phyloP scores from a whole-genome alignment of 176 grass and related monocot genomes.

The Aegilops longissima region DNA sequence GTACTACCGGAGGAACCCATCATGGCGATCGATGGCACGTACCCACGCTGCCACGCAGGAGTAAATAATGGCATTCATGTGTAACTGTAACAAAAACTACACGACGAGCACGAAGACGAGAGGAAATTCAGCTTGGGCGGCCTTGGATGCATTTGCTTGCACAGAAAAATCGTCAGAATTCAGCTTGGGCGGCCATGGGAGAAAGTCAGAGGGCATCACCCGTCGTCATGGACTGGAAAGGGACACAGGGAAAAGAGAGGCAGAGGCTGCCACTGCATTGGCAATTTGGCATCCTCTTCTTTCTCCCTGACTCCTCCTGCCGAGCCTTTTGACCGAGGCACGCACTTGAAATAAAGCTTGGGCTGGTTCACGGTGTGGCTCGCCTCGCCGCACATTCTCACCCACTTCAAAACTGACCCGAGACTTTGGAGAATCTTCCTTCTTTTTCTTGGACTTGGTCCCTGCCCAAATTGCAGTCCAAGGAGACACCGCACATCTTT shows the following conservation, averaged over 20 bases:
- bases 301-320: background rate
- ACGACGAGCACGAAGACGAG: no score
- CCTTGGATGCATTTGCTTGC: background rate
- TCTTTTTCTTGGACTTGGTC: background rate
- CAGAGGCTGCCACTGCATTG: background rate
- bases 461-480: background rate
- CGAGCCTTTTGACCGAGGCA: constrained; percentile 45
- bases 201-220: background rate
- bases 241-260: background rate
- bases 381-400: constrained; percentile 22
- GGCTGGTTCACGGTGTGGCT: constrained; percentile 14
- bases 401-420: constrained; percentile 2
- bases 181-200: background rate
- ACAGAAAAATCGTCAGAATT: no score
- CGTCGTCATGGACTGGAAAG: constrained; percentile 14
- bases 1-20: constrained; percentile 23
- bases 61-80: background rate
- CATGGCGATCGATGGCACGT: background rate
- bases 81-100: no score
- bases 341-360: constrained; percentile 48
- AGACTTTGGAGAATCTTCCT: background rate
- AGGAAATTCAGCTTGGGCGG: no score
- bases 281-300: background rate
- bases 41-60: background rate
- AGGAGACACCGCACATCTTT: background rate